phyloP scores from a whole-genome alignment of 1,284 basidiomycete species.

The Cryptococcus maquisensis region DNA sequence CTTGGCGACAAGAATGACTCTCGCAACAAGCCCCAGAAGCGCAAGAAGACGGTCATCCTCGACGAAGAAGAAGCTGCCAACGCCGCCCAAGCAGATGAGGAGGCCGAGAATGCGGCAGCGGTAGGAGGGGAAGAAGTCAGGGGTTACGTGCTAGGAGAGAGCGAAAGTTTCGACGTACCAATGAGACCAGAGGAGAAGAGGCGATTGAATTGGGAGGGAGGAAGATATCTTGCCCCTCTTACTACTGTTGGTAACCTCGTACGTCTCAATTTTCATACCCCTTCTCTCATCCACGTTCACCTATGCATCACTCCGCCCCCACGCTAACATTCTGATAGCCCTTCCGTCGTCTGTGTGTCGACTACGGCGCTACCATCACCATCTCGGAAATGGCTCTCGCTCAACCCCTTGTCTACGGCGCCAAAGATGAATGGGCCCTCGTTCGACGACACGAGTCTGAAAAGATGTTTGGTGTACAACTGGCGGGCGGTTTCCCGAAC shows the following conservation, averaged over 20 bases:
- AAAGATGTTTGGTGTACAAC: slow-evolving; percentile 82
- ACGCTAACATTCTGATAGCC: slow-evolving; percentile 55
- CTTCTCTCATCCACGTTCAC: not conserved
- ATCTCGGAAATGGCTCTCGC: slow-evolving; percentile 88
- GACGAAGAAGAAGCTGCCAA: slow-evolving; percentile 15
- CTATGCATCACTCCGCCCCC: not conserved
- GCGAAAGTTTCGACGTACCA: slow-evolving; percentile 49
- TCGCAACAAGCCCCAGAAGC: slow-evolving; percentile 10
- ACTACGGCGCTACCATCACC: slow-evolving; percentile 88
- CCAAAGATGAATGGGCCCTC: slow-evolving; percentile 86
- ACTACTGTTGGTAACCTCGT: slow-evolving; percentile 95
- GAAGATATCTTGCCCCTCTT: slow-evolving; percentile 88
- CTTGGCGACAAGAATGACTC: slow-evolving; percentile 11
- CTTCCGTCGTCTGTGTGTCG: slow-evolving; percentile 82
- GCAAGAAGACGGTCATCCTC: slow-evolving; percentile 12
- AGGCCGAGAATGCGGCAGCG: slow-evolving; percentile 29
- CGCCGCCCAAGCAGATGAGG: slow-evolving; percentile 28
- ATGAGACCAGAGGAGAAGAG: slow-evolving; percentile 77
- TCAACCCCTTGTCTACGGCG: slow-evolving; percentile 72
- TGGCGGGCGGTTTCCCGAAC: slow-evolving; percentile 52
- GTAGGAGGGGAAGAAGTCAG: slow-evolving; percentile 23
- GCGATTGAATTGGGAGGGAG: slow-evolving; percentile 76
- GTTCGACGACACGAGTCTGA: slow-evolving; percentile 83
- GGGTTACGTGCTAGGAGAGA: slow-evolving; percentile 34
- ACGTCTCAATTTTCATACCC: slow-evolving; percentile 30